phyloP scores from a whole-genome alignment of 352 stramenopile genomes.

The Pythium vanterpoolii region DNA sequence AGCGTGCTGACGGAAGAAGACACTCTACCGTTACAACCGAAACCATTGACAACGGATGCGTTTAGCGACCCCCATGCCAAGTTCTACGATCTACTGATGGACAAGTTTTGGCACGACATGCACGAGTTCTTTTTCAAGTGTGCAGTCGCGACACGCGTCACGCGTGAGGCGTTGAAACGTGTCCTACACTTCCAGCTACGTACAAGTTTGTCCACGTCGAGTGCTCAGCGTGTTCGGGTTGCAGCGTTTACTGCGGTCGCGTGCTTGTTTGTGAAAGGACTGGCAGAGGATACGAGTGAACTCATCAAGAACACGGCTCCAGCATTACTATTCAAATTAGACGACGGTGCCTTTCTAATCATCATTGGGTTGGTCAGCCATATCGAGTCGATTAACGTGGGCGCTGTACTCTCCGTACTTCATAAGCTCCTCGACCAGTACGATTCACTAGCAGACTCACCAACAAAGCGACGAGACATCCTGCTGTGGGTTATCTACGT shows the following conservation, averaged over 20 bases:
- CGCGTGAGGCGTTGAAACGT: background rate
- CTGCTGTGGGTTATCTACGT: constrained; percentile 18
- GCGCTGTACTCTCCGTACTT: background rate
- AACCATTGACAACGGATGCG: background rate
- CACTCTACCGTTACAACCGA: background rate
- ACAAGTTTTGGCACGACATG: constrained; percentile 54
- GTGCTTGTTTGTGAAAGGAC: constrained; percentile 43
- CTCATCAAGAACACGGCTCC: background rate
- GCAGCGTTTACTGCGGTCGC: constrained; percentile 33
- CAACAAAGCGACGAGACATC: background rate
- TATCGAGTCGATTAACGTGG: constrained; percentile 1
- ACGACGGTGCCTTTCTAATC: background rate
- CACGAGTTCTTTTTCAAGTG: constrained; percentile 58
- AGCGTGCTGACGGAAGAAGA: constrained; percentile 16
- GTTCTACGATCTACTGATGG: constrained; percentile 56
- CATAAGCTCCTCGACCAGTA: constrained; percentile 12
- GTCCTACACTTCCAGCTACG: background rate
- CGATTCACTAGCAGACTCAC: background rate
- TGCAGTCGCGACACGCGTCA: constrained; percentile 20
- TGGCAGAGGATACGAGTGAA: constrained; percentile 27
- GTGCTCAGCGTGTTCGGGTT: constrained; percentile 8
- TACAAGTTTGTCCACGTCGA: background rate
- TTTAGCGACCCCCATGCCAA: background rate
- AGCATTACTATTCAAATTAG: background rate
- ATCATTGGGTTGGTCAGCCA: constrained; percentile 9